phyloP scores from a whole-genome alignment of 305 asterid genomes.

The Petunia hybrid region DNA sequence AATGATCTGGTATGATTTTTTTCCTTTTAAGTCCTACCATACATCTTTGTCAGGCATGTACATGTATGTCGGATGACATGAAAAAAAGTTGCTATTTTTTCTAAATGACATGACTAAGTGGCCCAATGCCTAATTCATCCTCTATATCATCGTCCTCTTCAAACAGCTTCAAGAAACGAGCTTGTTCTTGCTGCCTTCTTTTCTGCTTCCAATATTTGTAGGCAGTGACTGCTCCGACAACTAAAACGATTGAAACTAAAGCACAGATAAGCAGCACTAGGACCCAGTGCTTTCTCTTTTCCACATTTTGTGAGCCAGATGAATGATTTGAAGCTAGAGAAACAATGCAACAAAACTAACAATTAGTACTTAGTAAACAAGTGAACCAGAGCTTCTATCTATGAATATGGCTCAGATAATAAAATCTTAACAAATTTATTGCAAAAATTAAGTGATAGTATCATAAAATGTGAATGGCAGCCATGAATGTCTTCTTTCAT shows the following conservation, averaged over 20 bases:
- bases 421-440: neutral
- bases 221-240: slow-evolving; percentile 41
- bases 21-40: neutral
- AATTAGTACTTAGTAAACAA: neutral
- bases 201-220: slow-evolving; percentile 69
- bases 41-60: slow-evolving; percentile 6
- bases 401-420: neutral
- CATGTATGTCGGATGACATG: neutral
- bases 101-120: slow-evolving; percentile 67
- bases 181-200: slow-evolving; percentile 83
- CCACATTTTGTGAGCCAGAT: slow-evolving; percentile 38
- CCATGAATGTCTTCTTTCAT: no score
- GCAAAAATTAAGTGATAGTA: no score
- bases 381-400: neutral
- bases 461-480: no score
- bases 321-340: slow-evolving; percentile 51
- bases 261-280: slow-evolving; percentile 46
- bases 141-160: slow-evolving; percentile 89
- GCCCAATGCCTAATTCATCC: slow-evolving; percentile 86
- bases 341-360: slow-evolving; percentile 17
- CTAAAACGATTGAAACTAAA: slow-evolving; percentile 15
- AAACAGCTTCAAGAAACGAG: slow-evolving; percentile 74
- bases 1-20: neutral
- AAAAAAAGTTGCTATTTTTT: slow-evolving; percentile 9
- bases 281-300: slow-evolving; percentile 57